phyloP scores from a whole-genome alignment of 148 eudicot species.

The Chenopodium berlandieri region DNA sequence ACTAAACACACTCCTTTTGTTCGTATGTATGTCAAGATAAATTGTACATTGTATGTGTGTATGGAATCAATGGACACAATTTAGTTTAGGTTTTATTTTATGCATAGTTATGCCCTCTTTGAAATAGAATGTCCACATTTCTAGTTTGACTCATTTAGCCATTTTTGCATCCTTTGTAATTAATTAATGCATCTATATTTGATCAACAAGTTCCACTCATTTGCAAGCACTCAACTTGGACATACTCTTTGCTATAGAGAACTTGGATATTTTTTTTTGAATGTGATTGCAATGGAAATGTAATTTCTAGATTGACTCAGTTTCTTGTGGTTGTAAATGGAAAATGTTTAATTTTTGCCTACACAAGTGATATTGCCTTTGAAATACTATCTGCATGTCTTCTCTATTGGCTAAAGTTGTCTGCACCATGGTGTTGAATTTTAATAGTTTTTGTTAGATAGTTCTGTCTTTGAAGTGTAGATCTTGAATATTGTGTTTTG shows the following conservation, averaged over 20 bases:
- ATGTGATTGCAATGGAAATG: slow-evolving; percentile 1
- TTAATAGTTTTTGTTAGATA: background rate
- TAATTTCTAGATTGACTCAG: too few relatives aligned
- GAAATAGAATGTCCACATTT: background rate
- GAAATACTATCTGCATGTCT: background rate
- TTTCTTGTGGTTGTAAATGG: too few relatives aligned
- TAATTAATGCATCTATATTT: background rate
- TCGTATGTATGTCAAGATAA: background rate
- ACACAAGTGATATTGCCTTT: background rate
- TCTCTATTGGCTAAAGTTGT: background rate
- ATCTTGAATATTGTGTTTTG: background rate
- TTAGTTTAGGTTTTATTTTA: background rate
- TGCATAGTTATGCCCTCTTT: background rate
- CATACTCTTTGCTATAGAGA: background rate
- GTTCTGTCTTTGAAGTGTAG: background rate
- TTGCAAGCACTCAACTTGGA: background rate
- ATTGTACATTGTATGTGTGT: background rate
- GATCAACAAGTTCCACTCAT: background rate
- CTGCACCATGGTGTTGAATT: background rate
- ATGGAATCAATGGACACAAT: background rate
- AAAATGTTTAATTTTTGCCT: too few relatives aligned
- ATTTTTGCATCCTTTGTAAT: background rate
- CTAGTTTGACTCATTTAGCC: background rate
- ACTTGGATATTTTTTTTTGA: background rate
- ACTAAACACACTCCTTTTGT: background rate